Conservation (phyloP, 2,329 filamentous ascomycete species). For the Monilinia laxa region DNA sequence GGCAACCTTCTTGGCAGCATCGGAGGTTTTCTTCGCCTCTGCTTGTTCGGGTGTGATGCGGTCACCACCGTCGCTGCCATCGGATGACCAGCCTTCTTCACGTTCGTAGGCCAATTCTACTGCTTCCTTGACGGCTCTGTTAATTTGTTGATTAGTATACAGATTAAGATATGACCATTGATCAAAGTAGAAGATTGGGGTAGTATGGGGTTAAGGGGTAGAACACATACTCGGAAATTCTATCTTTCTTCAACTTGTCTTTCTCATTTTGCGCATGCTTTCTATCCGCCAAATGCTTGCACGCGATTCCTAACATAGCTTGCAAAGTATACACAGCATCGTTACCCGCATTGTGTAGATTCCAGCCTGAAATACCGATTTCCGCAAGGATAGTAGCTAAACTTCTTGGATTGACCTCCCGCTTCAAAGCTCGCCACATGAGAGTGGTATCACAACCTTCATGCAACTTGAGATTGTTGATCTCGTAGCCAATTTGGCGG, state of each 20-base stretch:
- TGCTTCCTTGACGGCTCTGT: conserved; percentile 20
- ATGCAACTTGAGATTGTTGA: conserved; percentile 52
- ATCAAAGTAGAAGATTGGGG: not conserved
- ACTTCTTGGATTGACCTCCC: conserved; percentile 52
- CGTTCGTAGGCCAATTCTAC: conserved; percentile 12
- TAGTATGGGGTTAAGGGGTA: not conserved
- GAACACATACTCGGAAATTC: conserved; percentile 28
- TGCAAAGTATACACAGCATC: conserved; percentile 79
- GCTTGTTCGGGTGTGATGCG: conserved; percentile 10
- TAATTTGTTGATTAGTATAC: not conserved
- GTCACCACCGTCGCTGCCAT: conserved; percentile 23
- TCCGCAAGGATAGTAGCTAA: conserved; percentile 62
- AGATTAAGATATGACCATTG: not conserved
- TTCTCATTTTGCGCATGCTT: conserved; percentile 23
- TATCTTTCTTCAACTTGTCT: conserved; percentile 28
- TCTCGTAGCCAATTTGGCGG: conserved; percentile 60
- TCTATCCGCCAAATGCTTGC: conserved; percentile 40
- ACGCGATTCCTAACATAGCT: conserved; percentile 64
- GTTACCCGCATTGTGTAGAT: conserved; percentile 86
- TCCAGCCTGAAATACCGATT: conserved; percentile 60
- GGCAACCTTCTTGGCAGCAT: not conserved
- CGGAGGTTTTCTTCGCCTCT: conserved; percentile 10
- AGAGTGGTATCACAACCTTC: conserved; percentile 71
- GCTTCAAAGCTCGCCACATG: conserved; percentile 65
- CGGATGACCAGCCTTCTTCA: conserved; percentile 22